Conservation (phyloP, 768 basidiomycete species). For the Amanita rimosa region DNA sequence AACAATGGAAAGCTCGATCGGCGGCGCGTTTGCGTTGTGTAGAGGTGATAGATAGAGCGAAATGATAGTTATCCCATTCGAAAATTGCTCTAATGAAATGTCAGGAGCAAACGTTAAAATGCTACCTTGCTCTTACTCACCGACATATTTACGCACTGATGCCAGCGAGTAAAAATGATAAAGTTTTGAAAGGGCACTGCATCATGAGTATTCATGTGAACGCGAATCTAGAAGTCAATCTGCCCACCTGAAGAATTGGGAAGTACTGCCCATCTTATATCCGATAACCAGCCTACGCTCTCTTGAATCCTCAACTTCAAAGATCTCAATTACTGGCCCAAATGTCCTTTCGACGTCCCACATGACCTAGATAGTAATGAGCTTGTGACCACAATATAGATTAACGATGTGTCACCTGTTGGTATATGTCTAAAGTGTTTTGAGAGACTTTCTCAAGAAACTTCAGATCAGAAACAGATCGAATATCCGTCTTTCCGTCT, state of each 20-base stretch:
- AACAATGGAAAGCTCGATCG: conserved; percentile 96
- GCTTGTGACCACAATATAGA: background rate
- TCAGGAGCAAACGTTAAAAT: background rate
- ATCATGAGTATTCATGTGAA: background rate
- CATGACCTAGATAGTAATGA: conserved; percentile 39
- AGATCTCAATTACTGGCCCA: conserved; percentile 94
- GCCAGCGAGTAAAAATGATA: conserved; percentile 98
- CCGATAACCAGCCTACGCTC: conserved; percentile 93
- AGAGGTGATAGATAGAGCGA: conserved; percentile 91
- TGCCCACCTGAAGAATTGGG: conserved; percentile 61
- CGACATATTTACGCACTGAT: conserved; percentile 94
- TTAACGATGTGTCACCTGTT: conserved; percentile 26
- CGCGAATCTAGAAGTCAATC: background rate
- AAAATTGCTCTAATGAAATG: conserved; percentile 69
- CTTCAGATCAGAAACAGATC: conserved; percentile 72
- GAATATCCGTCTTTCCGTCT: conserved; percentile 73
- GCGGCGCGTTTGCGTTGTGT: conserved; percentile 65
- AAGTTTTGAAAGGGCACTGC: conserved; percentile 81
- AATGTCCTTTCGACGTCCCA: conserved; percentile 74
- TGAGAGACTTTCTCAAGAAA: conserved; percentile 91
- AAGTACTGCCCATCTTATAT: conserved; percentile 92
- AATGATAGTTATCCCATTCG: conserved; percentile 92
- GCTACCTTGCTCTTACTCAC: conserved; percentile 23
- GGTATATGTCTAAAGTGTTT: conserved; percentile 91
- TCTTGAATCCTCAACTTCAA: conserved; percentile 87